Base-by-base conservation (phyloP, 495 filamentous ascomycete genomes). In the Alectoria sarmentosa region DNA sequence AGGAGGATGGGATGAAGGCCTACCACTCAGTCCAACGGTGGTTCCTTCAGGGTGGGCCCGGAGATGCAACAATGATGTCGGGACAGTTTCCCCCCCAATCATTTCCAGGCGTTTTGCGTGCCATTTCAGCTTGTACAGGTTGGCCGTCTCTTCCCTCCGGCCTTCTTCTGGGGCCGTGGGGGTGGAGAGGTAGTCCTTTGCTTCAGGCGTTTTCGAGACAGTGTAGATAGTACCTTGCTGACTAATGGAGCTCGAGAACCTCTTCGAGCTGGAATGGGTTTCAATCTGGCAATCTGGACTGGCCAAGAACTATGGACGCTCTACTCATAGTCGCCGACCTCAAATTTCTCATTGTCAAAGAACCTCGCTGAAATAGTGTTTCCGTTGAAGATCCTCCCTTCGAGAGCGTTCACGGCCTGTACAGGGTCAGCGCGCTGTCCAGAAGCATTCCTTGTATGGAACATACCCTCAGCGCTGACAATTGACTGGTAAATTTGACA, bases 331-430 rank as follows among this genome's bases (percentile, higher is more conserved):
- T 88, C 76, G 4, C 87, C 87, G 48, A 77, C 73, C 69, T 92
- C 90, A 73, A 96, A 97, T 69, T 84, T 90, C 23, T 94, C 89
- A 4, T 76, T 76, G 67, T 94, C 86, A 68, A 88, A 97, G 72
- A 90, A 96, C 60, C 79, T 81, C 4, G 92, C 90, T 21, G 77
- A 74, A 62, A 97, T 93, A 17, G 79, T 78, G 68, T 95, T 95
- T 1, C 90, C 92, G 67, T 91, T 92, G 73, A 96, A 98, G 34
- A 88, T 82, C 52, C 90, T 83, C 34, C 89, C 90, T 70, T 95
- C 85, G 13, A 93, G 83, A 14, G 86, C 91, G 73, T 96, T 93
- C 44, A 96, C 91, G 54, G 92, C 92, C 89, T 93, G 68, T 62
- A 15, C 30, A 1, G 26, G 37, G 28, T 61, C 13, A 37, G 67